Evolutionary conservation across 2,329 filamentous ascomycete species (phyloP).

Genomic region (Alternaria atra): DNA sequence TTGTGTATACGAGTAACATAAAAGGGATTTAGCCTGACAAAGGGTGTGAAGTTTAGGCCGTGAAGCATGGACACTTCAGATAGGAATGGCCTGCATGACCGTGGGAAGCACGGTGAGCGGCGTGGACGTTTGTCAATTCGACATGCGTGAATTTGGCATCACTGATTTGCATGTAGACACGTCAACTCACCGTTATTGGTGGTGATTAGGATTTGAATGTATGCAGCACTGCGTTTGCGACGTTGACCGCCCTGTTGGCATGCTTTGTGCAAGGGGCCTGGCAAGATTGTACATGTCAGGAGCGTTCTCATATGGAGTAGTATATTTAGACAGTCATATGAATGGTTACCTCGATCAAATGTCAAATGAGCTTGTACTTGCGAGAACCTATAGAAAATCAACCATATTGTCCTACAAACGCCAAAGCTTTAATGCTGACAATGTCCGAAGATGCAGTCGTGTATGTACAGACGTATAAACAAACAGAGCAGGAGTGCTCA

Average conservation of each 20-base stretch:
- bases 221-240: constrained; percentile 3
- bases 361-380: constrained; percentile 7
- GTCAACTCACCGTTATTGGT: background rate
- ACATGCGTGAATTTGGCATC: background rate
- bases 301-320: background rate
- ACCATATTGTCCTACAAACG: constrained; percentile 23
- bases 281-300: background rate
- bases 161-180: background rate
- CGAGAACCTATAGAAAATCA: background rate
- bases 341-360: constrained; percentile 1
- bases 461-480: constrained; percentile 35
- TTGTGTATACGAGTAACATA: background rate
- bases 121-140: constrained; percentile 9
- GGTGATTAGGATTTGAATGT: background rate
- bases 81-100: constrained; percentile 4
- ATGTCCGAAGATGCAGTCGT: constrained; percentile 28
- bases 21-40: background rate
- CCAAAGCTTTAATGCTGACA: constrained; percentile 32
- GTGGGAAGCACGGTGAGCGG: background rate
- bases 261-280: constrained; percentile 3
- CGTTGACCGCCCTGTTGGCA: constrained; percentile 7
- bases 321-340: constrained; percentile 8
- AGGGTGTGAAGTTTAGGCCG: background rate
- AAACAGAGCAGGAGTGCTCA: constrained; percentile 30
- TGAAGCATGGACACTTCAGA: constrained; percentile 6